These are phyloP conservation scores for Meyerozyma carpophila DNA, from an alignment of 1,139 yeast species.

Conservation along the genomic window DNA sequence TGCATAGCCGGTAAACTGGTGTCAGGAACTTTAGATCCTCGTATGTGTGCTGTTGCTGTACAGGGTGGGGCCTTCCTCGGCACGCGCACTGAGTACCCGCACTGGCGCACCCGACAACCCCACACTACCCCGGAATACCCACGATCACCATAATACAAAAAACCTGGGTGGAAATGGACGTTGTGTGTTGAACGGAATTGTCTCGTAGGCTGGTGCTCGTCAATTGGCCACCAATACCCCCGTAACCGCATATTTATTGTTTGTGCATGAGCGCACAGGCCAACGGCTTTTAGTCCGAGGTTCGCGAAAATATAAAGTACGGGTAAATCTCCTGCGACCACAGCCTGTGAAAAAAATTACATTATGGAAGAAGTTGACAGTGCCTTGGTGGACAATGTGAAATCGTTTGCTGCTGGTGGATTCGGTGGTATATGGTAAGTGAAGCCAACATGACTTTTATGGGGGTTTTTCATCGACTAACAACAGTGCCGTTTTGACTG, in stretches of 20 bases:
- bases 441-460: background rate
- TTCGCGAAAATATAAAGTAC: background rate
- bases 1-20: too few species aligned
- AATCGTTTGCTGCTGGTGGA: slow-evolving; percentile 90
- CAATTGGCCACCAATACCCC: background rate
- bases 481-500: slow-evolving; percentile 76
- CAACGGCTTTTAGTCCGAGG: background rate
- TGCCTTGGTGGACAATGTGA: slow-evolving; percentile 47
- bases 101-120: slow-evolving; percentile 1
- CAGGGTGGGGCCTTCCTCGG: background rate
- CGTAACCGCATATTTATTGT: background rate
- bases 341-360: background rate
- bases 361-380: slow-evolving; percentile 46
- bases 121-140: background rate
- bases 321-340: background rate
- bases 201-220: background rate
- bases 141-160: too few species aligned
- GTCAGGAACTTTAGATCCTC: too few species aligned
- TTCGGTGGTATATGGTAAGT: slow-evolving; percentile 45
- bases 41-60: too few species aligned
- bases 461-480: slow-evolving; percentile 4
- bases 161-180: too few species aligned
- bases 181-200: background rate
- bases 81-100: background rate
- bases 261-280: background rate